Evolutionary conservation across 129 eudicot genomes (phyloP).

Genomic region (Helianthus tuberosus): DNA sequence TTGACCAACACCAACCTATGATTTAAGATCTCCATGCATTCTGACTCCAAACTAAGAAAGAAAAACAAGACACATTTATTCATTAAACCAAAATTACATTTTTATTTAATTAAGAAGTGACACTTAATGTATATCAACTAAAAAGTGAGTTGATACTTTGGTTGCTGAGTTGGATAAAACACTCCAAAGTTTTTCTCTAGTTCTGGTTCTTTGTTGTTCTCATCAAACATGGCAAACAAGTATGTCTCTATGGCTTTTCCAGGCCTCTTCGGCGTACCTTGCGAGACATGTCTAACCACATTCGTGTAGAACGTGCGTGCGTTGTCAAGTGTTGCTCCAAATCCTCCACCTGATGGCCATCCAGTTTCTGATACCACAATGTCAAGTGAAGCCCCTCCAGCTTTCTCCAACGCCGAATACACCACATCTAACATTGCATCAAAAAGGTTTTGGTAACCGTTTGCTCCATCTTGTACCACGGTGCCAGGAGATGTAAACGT

Average conservation of each 20-base stretch:
- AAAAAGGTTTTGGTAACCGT: conserved; percentile 40
- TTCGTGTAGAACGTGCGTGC: conserved; percentile 32
- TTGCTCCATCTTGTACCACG: conserved; percentile 35
- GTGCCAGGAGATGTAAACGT: conserved; percentile 29
- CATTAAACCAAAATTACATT: background rate
- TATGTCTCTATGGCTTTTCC: conserved; percentile 39
- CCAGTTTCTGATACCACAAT: conserved; percentile 37
- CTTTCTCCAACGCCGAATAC: conserved; percentile 32
- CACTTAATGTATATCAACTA: background rate
- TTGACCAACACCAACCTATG: background rate
- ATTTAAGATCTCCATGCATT: too few species aligned
- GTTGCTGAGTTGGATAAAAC: conserved; percentile 39
- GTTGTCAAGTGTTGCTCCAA: conserved; percentile 37
- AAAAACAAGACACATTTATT: background rate
- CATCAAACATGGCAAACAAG: conserved; percentile 46
- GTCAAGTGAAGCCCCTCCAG: conserved; percentile 32
- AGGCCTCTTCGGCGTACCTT: conserved; percentile 36
- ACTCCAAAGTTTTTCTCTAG: conserved; percentile 40
- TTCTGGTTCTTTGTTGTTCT: conserved; percentile 43
- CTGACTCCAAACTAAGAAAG: too few species aligned
- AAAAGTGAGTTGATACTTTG: conserved; percentile 33
- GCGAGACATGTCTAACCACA: conserved; percentile 30
- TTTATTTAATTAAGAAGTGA: too few species aligned
- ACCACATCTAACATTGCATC: conserved; percentile 37
- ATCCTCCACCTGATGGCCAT: conserved; percentile 40